phyloP scores from a whole-genome alignment of 1,284 basidiomycete species.

The Singerocomus rubriflavus region DNA sequence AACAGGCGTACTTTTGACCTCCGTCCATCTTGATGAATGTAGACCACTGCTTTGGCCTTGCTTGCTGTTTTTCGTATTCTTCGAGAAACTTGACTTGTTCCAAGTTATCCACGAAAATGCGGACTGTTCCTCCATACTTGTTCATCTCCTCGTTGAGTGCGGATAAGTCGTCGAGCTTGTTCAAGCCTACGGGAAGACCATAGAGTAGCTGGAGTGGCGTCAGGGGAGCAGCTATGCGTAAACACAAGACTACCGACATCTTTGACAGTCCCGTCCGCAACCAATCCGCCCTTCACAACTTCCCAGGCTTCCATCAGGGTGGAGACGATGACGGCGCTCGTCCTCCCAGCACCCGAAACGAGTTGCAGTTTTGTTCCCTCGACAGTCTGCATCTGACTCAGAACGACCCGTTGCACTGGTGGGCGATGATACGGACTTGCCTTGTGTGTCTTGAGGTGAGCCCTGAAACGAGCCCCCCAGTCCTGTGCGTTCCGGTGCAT shows the following conservation, averaged over 20 bases:
- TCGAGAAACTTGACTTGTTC: constrained; percentile 69
- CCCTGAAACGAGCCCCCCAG: constrained; percentile 71
- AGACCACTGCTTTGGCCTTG: constrained; percentile 55
- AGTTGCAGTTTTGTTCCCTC: constrained; percentile 75
- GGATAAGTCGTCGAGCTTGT: constrained; percentile 73
- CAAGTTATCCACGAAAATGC: constrained; percentile 74
- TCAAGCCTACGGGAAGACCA: constrained; percentile 65
- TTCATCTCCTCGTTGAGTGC: constrained; percentile 55
- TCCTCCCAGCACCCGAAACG: constrained; percentile 49
- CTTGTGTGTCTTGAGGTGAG: constrained; percentile 86
- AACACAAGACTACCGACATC: constrained; percentile 50
- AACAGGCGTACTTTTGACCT: constrained; percentile 62
- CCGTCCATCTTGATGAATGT: constrained; percentile 82
- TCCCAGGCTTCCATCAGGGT: constrained; percentile 79
- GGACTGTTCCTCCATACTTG: constrained; percentile 51
- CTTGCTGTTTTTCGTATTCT: constrained; percentile 46
- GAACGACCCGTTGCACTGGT: not conserved
- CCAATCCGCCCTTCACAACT: constrained; percentile 65
- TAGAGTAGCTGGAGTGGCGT: constrained; percentile 63
- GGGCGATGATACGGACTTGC: constrained; percentile 31
- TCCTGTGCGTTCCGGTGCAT: constrained; percentile 66
- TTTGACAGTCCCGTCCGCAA: constrained; percentile 70
- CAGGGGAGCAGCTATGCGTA: constrained; percentile 2
- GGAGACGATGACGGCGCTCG: constrained; percentile 68
- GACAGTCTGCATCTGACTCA: constrained; percentile 48